A percentile compares a stretch with the other conserved stretches of the same genome.
Evolutionary conservation across 306 rosid genomes (phyloP).

Genomic region (Vachellia pachyceras): DNA sequence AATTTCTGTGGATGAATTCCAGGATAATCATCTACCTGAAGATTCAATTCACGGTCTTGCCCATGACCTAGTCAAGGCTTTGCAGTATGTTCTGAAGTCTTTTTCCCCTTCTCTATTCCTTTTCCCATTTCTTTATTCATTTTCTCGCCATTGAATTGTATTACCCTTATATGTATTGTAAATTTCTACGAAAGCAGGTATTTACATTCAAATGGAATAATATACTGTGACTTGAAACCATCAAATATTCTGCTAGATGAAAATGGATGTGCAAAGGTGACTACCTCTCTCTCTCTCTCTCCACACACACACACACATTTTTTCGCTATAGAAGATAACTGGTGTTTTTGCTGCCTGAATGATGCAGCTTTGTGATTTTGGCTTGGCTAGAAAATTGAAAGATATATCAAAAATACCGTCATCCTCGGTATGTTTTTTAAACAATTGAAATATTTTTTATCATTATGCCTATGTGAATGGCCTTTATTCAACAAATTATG

Average conservation of each 20-base stretch:
- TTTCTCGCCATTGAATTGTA: not conserved
- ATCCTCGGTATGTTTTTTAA: slow-evolving; percentile 63
- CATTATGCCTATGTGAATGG: not conserved
- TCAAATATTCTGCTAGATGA: slow-evolving; percentile 90
- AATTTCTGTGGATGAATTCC: slow-evolving; percentile 48
- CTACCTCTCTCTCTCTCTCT: not conserved
- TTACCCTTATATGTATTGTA: slow-evolving; percentile 39
- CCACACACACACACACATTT: not conserved
- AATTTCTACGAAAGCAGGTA: slow-evolving; percentile 57
- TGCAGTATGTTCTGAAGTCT: slow-evolving; percentile 59
- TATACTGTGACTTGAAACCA: slow-evolving; percentile 95
- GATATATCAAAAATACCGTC: slow-evolving; percentile 83
- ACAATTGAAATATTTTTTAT: slow-evolving; percentile 22
- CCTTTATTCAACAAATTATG: slow-evolving; percentile 20
- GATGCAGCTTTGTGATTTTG: slow-evolving; percentile 95
- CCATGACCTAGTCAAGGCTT: slow-evolving; percentile 68
- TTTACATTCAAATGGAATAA: slow-evolving; percentile 88
- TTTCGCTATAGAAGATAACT: slow-evolving; percentile 8
- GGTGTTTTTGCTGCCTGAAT: slow-evolving; percentile 27
- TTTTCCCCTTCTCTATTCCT: slow-evolving; percentile 22
- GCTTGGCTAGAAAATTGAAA: slow-evolving; percentile 86
- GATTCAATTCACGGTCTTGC: slow-evolving; percentile 89
- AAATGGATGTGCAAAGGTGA: slow-evolving; percentile 89
- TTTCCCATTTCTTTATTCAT: slow-evolving; percentile 18
- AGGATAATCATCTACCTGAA: slow-evolving; percentile 92